These are phyloP conservation scores for Penicillium sclerotigenum DNA, from an alignment of 2,329 filamentous ascomycete genomes.

Conservation along the genomic window DNA sequence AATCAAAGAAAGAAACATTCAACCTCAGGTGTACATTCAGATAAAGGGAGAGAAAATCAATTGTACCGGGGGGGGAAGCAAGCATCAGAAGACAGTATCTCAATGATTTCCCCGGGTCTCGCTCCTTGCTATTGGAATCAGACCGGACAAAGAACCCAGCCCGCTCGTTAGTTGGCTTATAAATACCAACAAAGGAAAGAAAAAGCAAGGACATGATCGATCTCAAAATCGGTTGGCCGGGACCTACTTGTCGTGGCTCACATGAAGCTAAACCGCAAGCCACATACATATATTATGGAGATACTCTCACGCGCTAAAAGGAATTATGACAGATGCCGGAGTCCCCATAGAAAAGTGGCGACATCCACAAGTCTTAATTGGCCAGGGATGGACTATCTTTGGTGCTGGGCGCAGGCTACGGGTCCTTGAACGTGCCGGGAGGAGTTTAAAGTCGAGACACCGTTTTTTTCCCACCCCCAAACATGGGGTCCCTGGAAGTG, in stretches of 20 bases:
- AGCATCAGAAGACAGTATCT: constrained; percentile 6
- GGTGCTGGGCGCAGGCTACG: background rate
- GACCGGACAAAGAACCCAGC: constrained; percentile 21
- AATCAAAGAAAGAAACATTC: background rate
- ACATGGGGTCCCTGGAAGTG: background rate
- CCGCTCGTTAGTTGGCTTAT: constrained; percentile 17
- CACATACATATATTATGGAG: background rate
- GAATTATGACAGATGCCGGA: background rate
- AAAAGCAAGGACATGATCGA: constrained; percentile 1
- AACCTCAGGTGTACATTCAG: constrained; percentile 10
- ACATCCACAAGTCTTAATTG: background rate
- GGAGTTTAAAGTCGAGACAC: constrained; percentile 2
- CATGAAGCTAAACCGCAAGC: background rate
- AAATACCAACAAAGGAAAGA: constrained; percentile 9
- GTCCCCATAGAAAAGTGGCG: background rate
- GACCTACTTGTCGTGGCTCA: background rate
- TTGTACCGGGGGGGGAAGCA: background rate
- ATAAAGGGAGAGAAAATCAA: constrained; percentile 15
- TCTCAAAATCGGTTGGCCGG: background rate
- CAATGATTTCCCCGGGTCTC: background rate
- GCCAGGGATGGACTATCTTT: background rate
- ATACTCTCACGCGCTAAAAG: background rate
- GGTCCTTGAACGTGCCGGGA: background rate
- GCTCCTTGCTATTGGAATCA: constrained; percentile 24
- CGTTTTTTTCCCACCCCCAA: background rate